Conservation (phyloP, 257 asterid species). For the Leptodermis oblonga region DNA sequence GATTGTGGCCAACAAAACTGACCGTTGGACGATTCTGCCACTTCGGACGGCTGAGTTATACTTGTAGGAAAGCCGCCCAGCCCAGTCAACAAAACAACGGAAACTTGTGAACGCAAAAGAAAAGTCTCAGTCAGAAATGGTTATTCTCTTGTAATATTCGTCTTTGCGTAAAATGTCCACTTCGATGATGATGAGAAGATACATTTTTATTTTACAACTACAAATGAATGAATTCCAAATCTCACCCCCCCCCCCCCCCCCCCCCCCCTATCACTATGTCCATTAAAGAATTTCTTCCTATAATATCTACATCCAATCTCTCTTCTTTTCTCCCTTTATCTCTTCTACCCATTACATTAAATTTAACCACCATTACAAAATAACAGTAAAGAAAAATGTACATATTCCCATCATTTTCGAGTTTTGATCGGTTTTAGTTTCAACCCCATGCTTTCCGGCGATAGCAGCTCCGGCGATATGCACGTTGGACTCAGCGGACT, state of each 20-base stretch:
- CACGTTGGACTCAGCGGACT: slow-evolving; percentile 81
- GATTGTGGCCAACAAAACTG: not conserved
- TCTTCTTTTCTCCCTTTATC: not conserved
- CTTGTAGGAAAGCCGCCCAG: no score
- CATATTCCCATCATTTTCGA: slow-evolving; percentile 23
- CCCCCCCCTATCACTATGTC: slow-evolving; percentile 39
- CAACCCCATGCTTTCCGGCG: slow-evolving; percentile 94
- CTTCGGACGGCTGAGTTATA: not conserved
- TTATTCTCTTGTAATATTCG: slow-evolving; percentile 20
- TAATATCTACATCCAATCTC: slow-evolving; percentile 31
- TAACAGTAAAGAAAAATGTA: slow-evolving; percentile 3
- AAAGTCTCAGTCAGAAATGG: slow-evolving; percentile 6
- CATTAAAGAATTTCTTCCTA: slow-evolving; percentile 44
- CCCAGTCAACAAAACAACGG: not conserved
- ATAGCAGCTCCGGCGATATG: slow-evolving; percentile 78
- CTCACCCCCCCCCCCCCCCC: slow-evolving; percentile 32
- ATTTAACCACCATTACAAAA: slow-evolving; percentile 18
- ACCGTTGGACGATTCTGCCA: not conserved
- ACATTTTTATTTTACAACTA: slow-evolving; percentile 27
- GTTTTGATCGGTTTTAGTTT: slow-evolving; percentile 89
- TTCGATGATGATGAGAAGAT: slow-evolving; percentile 16
- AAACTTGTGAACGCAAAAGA: not conserved
- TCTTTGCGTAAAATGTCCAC: slow-evolving; percentile 24
- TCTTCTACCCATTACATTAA: slow-evolving; percentile 30
- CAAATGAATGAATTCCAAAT: slow-evolving; percentile 46